Percentiles rank a stretch among this genome's conserved stretches.
phyloP scores from a whole-genome alignment of 495 filamentous ascomycete genomes.

The Xylaria venustula region DNA sequence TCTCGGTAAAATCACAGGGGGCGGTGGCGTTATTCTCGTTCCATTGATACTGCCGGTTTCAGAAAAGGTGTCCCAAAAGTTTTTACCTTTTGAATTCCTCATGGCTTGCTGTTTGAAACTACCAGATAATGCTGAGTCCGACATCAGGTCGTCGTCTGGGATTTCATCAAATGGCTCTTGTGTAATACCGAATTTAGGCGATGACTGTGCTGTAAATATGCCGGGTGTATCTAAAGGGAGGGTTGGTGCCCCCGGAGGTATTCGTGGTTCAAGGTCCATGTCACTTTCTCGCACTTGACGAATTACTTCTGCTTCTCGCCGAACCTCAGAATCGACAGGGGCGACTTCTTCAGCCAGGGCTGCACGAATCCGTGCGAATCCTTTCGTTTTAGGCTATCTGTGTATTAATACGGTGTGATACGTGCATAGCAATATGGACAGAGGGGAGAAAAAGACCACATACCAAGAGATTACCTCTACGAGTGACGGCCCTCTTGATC shows the following conservation, averaged over 20 bases:
- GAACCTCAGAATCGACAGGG: constrained; percentile 83
- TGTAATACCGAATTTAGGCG: constrained; percentile 40
- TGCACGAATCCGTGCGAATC: constrained; percentile 87
- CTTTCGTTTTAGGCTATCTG: constrained; percentile 81
- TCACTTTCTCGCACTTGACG: constrained; percentile 83
- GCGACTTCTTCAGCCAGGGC: constrained; percentile 83
- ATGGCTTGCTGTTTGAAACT: constrained; percentile 72
- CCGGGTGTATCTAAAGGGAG: constrained; percentile 20
- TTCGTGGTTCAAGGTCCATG: constrained; percentile 48
- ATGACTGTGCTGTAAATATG: constrained; percentile 51
- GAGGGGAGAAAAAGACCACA: constrained; percentile 22
- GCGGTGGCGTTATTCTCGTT: constrained; percentile 64
- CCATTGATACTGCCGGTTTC: constrained; percentile 49
- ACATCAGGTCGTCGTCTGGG: constrained; percentile 61
- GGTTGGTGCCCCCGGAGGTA: constrained; percentile 16
- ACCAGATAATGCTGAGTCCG: constrained; percentile 54
- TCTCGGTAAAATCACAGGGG: constrained; percentile 51
- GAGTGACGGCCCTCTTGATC: constrained; percentile 70
- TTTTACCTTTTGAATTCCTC: constrained; percentile 65
- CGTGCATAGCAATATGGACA: not conserved
- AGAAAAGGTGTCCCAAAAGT: constrained; percentile 79
- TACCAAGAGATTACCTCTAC: constrained; percentile 85
- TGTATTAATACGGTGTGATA: not conserved
- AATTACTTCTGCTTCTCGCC: constrained; percentile 91
- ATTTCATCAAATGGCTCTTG: constrained; percentile 56